Evolutionary conservation across 169 alveolate genomes (phyloP).

Genomic region (Eimeria sp.): DNA sequence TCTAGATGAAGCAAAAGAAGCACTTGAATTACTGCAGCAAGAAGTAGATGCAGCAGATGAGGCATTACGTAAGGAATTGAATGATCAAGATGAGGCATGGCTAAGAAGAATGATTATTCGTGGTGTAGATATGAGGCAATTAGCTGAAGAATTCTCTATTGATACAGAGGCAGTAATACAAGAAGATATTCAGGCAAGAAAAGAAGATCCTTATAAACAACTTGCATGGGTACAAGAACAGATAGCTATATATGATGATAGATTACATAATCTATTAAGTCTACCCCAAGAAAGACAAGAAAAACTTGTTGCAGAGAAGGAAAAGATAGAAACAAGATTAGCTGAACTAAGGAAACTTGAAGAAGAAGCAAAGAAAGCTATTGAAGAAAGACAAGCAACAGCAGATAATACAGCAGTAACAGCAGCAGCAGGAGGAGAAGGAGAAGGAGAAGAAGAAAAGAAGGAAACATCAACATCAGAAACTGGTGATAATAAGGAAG

Average conservation of each 20-base stretch:
- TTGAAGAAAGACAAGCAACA: not conserved
- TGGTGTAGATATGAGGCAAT: slow-evolving; percentile 46
- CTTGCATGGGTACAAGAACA: not conserved
- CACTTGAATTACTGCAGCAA: not conserved
- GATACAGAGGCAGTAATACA: not conserved
- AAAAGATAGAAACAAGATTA: not conserved
- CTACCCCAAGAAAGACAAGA: not conserved
- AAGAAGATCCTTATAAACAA: not conserved
- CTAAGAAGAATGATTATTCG: slow-evolving; percentile 6
- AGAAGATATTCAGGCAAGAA: not conserved
- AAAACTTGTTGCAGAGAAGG: not conserved
- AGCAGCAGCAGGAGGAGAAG: not conserved
- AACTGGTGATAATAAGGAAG: not conserved
- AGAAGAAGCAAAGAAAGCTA: slow-evolving; percentile 5
- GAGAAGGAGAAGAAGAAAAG: not conserved
- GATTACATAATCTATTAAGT: not conserved
- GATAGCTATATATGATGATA: not conserved
- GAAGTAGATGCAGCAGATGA: slow-evolving; percentile 73
- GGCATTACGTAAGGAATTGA: slow-evolving; percentile 30
- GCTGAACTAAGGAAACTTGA: not conserved
- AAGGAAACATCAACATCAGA: not conserved
- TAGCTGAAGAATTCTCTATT: not conserved
- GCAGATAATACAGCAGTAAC: not conserved
- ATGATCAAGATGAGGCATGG: slow-evolving; percentile 62
- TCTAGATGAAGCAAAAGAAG: slow-evolving; percentile 17